A percentile compares a stretch with the other conserved stretches of the same genome.
Conservation (phyloP, 306 rosid species). For the Prunus kanzakura region DNA sequence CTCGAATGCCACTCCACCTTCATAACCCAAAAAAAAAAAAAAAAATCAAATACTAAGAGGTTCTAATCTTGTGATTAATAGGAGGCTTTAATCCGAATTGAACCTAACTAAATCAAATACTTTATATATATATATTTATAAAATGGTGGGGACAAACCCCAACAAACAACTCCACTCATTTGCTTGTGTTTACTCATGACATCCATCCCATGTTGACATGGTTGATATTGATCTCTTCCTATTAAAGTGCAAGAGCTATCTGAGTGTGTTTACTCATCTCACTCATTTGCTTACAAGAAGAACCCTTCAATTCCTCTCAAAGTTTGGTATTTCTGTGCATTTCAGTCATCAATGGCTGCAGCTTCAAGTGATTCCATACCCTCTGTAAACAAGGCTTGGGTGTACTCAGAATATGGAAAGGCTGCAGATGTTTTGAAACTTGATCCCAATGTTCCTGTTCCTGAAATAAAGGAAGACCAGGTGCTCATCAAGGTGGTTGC, state of each 20-base stretch:
- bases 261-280: not conserved
- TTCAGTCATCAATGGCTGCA: conserved; percentile 31
- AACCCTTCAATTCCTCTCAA: not conserved
- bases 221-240: not conserved
- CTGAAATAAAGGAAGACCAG: conserved; percentile 47
- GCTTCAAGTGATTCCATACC: conserved; percentile 25
- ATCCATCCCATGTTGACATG: too few species aligned
- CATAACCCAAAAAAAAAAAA: too few species aligned
- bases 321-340: not conserved
- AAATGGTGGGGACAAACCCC: too few species aligned
- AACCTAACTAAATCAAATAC: too few species aligned
- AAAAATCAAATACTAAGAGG: too few species aligned
- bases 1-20: too few species aligned
- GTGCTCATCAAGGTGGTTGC: conserved; percentile 68
- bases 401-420: conserved; percentile 49
- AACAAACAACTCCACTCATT: too few species aligned
- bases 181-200: too few species aligned
- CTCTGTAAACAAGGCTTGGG: conserved; percentile 50
- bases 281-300: not conserved
- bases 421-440: conserved; percentile 46
- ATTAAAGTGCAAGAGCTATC: too few species aligned
- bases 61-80: too few species aligned
- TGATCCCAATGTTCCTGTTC: conserved; percentile 38
- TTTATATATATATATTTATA: too few species aligned
- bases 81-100: too few species aligned